These are phyloP conservation scores for Planoprotostelium fungivorum DNA, from an alignment of 78 protist genomes.

Conservation along the genomic window DNA sequence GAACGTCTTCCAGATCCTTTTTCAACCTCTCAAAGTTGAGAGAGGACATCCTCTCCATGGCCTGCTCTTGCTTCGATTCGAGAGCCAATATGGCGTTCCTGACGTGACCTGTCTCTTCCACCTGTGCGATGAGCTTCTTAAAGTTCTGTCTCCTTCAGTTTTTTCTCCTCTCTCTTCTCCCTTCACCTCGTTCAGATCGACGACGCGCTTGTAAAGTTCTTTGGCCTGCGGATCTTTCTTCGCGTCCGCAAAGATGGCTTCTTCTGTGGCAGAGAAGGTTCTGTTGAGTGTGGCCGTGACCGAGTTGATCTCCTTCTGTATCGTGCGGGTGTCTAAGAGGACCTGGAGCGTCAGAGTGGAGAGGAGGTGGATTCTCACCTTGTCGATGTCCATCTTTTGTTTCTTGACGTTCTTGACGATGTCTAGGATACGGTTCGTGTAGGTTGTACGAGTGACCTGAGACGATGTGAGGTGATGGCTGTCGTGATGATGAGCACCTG, in stretches of 20 bases:
- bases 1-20: not conserved
- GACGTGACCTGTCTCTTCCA: not conserved
- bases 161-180: no score
- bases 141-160: not conserved
- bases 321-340: constrained; percentile 49
- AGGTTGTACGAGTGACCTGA: constrained; percentile 56
- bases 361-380: no score
- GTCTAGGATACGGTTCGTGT: constrained; percentile 71
- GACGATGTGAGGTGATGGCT: not conserved
- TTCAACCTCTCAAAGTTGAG: not conserved
- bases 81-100: not conserved
- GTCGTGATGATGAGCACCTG: not conserved
- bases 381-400: constrained; percentile 70
- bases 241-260: constrained; percentile 55
- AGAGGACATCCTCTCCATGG: not conserved
- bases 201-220: constrained; percentile 38
- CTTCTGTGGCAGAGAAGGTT: constrained; percentile 58
- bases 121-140: not conserved
- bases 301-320: constrained; percentile 71
- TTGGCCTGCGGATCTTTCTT: constrained; percentile 32
- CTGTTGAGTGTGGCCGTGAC: constrained; percentile 53
- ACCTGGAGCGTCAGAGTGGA: no score
- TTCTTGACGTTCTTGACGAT: constrained; percentile 71
- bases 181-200: constrained; percentile 20
- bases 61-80: not conserved